Evolutionary conservation across 2,329 filamentous ascomycete species (phyloP), one percentile per base, ranked within the genome.

Genomic region (Lanzia echinophila): DNA sequence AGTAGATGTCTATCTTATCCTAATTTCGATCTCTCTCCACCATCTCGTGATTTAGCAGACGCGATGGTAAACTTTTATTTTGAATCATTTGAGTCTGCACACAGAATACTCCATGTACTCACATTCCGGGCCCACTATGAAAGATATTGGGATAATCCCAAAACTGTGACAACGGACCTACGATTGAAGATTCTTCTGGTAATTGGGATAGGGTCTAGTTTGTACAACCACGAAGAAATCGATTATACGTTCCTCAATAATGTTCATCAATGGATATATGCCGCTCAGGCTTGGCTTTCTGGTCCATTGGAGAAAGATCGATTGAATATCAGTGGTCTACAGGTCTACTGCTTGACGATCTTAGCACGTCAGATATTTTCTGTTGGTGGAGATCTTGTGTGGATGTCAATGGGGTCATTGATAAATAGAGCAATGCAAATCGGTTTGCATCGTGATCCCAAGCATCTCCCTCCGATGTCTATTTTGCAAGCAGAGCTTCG

Each of bases 371-470:
- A 77, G 34, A 72, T 71, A 0, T 73, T 72, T 17, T 72, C 70
- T 10, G 69, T 79, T 5, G 73, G 72, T 4, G 72, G 71, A 3
- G 79, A 82, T 57, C 62, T 80, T 5, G 69, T 71, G 2, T 82
- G 78, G 78, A 72, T 79, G 33, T 69, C 73, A 3, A 68, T 73
- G 0, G 80, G 79, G 1, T 67, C 69, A 0, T 55, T 82, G 12
- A 56, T 80, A 19, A 71, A 79, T 6, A 73, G 73, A 13, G 80
- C 79, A 50, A 76, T 82, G 63, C 73, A 72, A 53, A 79, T 82
- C 71, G 80, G 81, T 3, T 67, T 83, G 4, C 79, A 83, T 62
- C 73, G 77, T 2, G 80, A 83, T 53, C 79, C 81, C 0, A 70
- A 67, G 34, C 68, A 73, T 52, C 72, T 81, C 6, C 70, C 71